These are phyloP conservation scores for Fraxinus latifolia DNA, from an alignment of 305 asterid species.

Conservation along the genomic window DNA sequence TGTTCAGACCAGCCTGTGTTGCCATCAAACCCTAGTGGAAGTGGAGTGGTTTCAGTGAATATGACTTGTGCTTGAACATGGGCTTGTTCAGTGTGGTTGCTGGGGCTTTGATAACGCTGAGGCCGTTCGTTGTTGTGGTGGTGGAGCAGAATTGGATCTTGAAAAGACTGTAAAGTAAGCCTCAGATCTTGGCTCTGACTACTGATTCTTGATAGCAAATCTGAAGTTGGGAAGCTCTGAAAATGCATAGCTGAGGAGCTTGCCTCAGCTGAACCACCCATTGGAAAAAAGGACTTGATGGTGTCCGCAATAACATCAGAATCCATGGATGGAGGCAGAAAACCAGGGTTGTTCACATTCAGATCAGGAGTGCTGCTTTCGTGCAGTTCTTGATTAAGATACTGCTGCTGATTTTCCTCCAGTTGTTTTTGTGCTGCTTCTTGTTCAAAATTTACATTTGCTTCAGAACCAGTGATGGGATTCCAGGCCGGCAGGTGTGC, in stretches of 20 bases:
- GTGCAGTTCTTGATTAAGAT: conserved; percentile 12
- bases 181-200: conserved; percentile 62
- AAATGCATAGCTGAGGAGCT: conserved; percentile 69
- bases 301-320: conserved; percentile 76
- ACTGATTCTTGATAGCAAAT: conserved; percentile 45
- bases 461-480: conserved; percentile 44
- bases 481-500: conserved; percentile 79
- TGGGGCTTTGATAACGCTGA: conserved; percentile 38
- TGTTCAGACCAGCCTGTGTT: conserved; percentile 58
- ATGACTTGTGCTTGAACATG: conserved; percentile 31
- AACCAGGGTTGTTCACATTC: conserved; percentile 39
- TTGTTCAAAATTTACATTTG: conserved; percentile 24
- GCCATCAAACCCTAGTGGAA: conserved; percentile 56
- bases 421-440: conserved; percentile 8
- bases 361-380: background rate
- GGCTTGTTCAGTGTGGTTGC: conserved; percentile 31
- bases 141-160: conserved; percentile 61
- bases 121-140: conserved; percentile 35
- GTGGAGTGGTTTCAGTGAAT: conserved; percentile 31
- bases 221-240: conserved; percentile 48
- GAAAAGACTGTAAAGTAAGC: conserved; percentile 82
- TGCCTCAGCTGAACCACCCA: conserved; percentile 53
- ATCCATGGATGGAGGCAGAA: conserved; percentile 69
- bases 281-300: conserved; percentile 76
- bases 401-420: conserved; percentile 32